Conservation (phyloP, 306 rosid species). For the Lotus japonicus region DNA sequence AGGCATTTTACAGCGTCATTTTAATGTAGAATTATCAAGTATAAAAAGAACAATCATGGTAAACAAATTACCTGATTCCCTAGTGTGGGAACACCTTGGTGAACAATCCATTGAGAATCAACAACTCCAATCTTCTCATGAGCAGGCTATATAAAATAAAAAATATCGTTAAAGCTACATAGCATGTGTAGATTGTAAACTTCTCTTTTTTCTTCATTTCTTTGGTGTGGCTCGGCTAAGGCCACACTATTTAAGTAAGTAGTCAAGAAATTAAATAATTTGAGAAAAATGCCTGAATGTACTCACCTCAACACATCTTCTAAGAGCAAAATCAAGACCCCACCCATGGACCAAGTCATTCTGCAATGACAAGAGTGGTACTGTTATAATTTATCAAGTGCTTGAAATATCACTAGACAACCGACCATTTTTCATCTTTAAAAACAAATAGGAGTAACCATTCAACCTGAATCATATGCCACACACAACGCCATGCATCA, state of each 20-base stretch:
- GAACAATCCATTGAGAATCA: slow-evolving; percentile 96
- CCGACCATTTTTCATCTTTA: neutral
- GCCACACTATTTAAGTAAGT: neutral
- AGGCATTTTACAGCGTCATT: neutral
- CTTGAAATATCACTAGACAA: neutral
- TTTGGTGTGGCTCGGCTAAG: neutral
- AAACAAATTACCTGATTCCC: slow-evolving; percentile 68
- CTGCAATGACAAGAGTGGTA: slow-evolving; percentile 35
- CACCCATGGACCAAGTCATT: slow-evolving; percentile 98
- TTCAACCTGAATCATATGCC: slow-evolving; percentile 96
- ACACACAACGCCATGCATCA: slow-evolving; percentile 98
- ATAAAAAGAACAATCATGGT: neutral
- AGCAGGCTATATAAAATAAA: slow-evolving; percentile 58
- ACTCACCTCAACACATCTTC: slow-evolving; percentile 92
- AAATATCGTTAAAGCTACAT: neutral
- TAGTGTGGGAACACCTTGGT: slow-evolving; percentile 89
- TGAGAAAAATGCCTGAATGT: neutral
- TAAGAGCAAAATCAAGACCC: slow-evolving; percentile 98
- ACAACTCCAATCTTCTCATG: slow-evolving; percentile 99
- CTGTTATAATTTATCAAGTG: neutral
- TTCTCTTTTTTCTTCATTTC: neutral
- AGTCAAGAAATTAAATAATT: neutral
- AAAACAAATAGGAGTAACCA: slow-evolving; percentile 25
- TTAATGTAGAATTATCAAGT: neutral
- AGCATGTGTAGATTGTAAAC: neutral